Conservation (phyloP, 176 grass and related monocot genomes). For the Oryza brachyantha region DNA sequence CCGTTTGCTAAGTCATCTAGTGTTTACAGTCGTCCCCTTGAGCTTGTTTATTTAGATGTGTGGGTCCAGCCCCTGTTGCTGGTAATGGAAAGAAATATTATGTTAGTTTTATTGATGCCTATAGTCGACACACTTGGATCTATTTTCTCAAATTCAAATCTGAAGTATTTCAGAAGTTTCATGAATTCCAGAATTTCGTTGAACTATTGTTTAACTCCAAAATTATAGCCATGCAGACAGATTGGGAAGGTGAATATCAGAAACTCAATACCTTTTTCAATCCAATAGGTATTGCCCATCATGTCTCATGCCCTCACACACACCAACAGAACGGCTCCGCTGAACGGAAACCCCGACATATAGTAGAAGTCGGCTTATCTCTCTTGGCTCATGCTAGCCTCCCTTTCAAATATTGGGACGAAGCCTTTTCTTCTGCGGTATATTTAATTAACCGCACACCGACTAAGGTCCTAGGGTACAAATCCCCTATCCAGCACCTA, state of each 20-base stretch:
- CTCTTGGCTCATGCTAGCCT: too few species aligned
- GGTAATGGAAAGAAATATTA: neutral
- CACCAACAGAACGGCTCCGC: neutral
- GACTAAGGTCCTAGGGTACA: neutral
- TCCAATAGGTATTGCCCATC: neutral
- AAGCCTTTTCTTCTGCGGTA: neutral
- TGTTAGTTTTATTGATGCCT: neutral
- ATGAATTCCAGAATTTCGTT: neutral
- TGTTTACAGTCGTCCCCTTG: too few species aligned
- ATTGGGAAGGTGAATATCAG: neutral
- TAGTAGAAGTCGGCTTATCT: neutral
- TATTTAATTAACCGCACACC: too few species aligned
- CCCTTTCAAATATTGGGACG: neutral
- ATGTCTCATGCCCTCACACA: neutral
- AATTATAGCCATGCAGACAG: neutral
- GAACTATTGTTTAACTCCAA: neutral
- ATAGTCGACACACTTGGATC: neutral
- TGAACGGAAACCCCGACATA: neutral
- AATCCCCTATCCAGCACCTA: neutral
- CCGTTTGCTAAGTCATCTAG: too few species aligned
- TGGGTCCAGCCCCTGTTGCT: neutral
- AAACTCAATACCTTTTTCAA: neutral
- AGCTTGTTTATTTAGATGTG: too few species aligned
- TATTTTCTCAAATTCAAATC: too few species aligned
- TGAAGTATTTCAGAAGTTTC: too few species aligned